phyloP scores from a whole-genome alignment of 768 basidiomycete species.

The Leccinum longicurvipes region DNA sequence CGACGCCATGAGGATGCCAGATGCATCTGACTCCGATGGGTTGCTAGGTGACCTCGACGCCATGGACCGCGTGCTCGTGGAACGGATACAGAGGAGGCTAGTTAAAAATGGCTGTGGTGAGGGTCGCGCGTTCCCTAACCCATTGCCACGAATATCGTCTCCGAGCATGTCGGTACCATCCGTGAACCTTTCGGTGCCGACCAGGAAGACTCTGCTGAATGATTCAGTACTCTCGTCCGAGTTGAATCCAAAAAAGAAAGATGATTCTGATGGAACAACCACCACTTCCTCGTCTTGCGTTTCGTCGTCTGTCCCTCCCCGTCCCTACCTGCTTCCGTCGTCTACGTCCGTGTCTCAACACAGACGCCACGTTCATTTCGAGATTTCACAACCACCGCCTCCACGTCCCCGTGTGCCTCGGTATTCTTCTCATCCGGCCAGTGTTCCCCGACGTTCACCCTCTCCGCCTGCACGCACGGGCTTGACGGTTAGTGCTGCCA shows the following conservation, averaged over 20 bases:
- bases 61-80: conserved; percentile 34
- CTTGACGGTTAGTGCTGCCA: background rate
- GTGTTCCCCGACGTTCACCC: conserved; percentile 22
- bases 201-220: background rate
- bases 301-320: conserved; percentile 5
- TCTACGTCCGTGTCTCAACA: background rate
- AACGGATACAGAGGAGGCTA: conserved; percentile 32
- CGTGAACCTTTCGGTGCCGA: conserved; percentile 15
- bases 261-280: background rate
- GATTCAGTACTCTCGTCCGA: conserved; percentile 2
- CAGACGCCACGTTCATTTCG: conserved; percentile 26
- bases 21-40: conserved; percentile 1
- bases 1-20: background rate
- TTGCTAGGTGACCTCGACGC: conserved; percentile 13
- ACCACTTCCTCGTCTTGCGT: background rate
- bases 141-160: conserved; percentile 19
- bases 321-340: background rate
- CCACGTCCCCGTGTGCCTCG: background rate
- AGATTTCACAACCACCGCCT: conserved; percentile 1
- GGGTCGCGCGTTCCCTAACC: conserved; percentile 16
- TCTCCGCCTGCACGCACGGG: conserved; percentile 22
- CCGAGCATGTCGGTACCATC: conserved; percentile 24
- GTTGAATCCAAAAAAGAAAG: background rate
- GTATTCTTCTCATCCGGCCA: background rate
- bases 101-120: conserved; percentile 32